Base-by-base conservation (phyloP, 108 stramenopile species). In the Craspedostauros australis region DNA sequence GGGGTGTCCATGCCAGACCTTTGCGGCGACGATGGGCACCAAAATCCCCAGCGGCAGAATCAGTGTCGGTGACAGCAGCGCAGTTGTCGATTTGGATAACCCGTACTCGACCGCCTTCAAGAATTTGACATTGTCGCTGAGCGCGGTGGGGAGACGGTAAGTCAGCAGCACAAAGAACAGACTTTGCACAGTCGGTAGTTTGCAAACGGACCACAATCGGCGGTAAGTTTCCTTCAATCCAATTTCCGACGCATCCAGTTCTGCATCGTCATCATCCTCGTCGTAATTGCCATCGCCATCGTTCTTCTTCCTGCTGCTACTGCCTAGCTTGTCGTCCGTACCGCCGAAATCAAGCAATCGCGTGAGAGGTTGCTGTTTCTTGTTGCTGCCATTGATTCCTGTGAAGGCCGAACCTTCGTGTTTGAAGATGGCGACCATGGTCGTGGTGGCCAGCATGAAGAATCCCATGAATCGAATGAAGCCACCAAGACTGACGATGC, bases 381-480 rank as follows among this genome's bases (percentile, higher is more conserved):
- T 73, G 39, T n/a, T n/a, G n/a, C n/a, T n/a, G n/a, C n/a, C n/a
- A n/a, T n/a, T n/a, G n/a, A 37, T 50, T 45, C 44, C 57, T 12
- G 29, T 30, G 32, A 32, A 15, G 14, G 45, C 26, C 14, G 42
- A 33, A 0, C 22, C 59, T 62, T 97, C 96, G 20, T 62, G 62
- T 65, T 97, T 96, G 72, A 96, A 95, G 30, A 96, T 34, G 1
- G 84, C 94, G 29, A 99, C 95, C 23, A 84, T 54, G 2, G 71
- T 50, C 0, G 99, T 99, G 14, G 93, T 87, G 11, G 59, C 60
- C 21, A 98, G 50, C 86, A 99, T 98, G 52, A 95, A 77, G 6
- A 54, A 60, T 5, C 96, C 99, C 95, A 96, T 97, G 61, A 88
- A 81, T 44, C 64, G 56, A 11, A 99, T 80, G 62, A 99, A 99